Conservation (phyloP, 352 stramenopile genomes). For the Phytophthora brassicae region DNA sequence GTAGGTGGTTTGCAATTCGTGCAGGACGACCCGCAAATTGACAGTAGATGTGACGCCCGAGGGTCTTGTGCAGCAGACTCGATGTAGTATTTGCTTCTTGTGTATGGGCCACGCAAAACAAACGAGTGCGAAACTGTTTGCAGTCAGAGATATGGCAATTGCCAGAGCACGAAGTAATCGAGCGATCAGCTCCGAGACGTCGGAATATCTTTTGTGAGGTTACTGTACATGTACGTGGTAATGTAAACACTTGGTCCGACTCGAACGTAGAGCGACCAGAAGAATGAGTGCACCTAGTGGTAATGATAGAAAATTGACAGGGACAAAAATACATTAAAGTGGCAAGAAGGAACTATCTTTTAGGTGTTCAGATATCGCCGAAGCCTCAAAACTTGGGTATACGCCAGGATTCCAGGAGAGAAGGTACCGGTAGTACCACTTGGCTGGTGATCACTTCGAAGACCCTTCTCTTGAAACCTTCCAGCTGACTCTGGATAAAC, state of each 20-base stretch:
- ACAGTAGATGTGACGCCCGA: conserved; percentile 33
- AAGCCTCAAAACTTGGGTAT: background rate
- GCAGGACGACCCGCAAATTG: conserved; percentile 39
- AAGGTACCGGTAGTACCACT: conserved; percentile 1
- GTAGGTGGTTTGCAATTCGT: conserved; percentile 44
- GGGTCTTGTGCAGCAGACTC: conserved; percentile 30
- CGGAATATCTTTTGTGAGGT: conserved; percentile 28
- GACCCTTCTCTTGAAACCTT: background rate
- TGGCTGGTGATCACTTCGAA: background rate
- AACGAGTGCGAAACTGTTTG: conserved; percentile 32
- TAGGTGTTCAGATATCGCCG: background rate
- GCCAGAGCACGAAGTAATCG: conserved; percentile 26
- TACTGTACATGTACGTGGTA: no score
- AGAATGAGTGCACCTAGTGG: background rate
- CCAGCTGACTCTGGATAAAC: conserved; percentile 1
- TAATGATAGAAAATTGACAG: no score
- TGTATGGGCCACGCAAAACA: conserved; percentile 43
- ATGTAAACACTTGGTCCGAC: background rate
- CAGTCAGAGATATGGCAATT: conserved; percentile 30
- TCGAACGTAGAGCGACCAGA: conserved; percentile 7
- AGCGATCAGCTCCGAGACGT: conserved; percentile 22
- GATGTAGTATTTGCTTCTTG: conserved; percentile 36
- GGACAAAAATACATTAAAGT: conserved; percentile 6
- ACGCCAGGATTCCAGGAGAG: background rate
- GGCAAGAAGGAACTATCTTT: background rate